A percentile compares a stretch with the other conserved stretches of the same genome.
Conservation (phyloP, 2,329 filamentous ascomycete genomes). For the Aspergillus luchuensis region DNA sequence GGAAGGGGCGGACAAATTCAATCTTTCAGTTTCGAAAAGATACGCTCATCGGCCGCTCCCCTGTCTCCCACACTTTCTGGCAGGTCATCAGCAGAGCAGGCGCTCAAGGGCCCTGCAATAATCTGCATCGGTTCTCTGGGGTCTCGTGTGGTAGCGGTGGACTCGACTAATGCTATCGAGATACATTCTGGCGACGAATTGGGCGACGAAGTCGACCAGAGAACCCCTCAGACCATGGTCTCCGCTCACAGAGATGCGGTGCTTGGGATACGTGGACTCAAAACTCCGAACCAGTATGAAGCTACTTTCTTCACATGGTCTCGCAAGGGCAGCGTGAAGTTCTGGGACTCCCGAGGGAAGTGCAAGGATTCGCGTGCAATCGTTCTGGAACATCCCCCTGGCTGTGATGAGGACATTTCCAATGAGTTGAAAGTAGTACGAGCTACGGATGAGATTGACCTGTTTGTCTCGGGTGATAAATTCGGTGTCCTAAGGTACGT, state of each 20-base stretch:
- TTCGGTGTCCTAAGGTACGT: conserved; percentile 69
- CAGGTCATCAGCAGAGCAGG: conserved; percentile 24
- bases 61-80: conserved; percentile 29
- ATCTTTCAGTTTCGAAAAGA: conserved; percentile 46
- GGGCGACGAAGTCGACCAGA: conserved; percentile 33
- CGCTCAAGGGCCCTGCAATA: conserved; percentile 46
- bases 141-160: conserved; percentile 71
- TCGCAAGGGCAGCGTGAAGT: conserved; percentile 72
- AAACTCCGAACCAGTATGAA: conserved; percentile 59
- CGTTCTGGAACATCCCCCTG: conserved; percentile 64
- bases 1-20: conserved; percentile 63
- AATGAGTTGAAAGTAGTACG: conserved; percentile 63
- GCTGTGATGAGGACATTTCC: conserved; percentile 44
- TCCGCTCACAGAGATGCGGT: conserved; percentile 61
- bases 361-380: conserved; percentile 67
- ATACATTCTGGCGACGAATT: conserved; percentile 52
- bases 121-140: conserved; percentile 70
- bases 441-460: conserved; percentile 62
- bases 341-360: conserved; percentile 77
- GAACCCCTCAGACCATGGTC: conserved; percentile 41
- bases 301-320: conserved; percentile 91
- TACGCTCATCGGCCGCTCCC: conserved; percentile 36
- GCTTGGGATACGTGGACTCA: conserved; percentile 70
- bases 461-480: conserved; percentile 81
- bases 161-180: conserved; percentile 73